Percentiles rank a stretch among this genome's conserved stretches.
Conservation (phyloP, 495 filamentous ascomycete species). For the Talaromyces wortmannii region DNA sequence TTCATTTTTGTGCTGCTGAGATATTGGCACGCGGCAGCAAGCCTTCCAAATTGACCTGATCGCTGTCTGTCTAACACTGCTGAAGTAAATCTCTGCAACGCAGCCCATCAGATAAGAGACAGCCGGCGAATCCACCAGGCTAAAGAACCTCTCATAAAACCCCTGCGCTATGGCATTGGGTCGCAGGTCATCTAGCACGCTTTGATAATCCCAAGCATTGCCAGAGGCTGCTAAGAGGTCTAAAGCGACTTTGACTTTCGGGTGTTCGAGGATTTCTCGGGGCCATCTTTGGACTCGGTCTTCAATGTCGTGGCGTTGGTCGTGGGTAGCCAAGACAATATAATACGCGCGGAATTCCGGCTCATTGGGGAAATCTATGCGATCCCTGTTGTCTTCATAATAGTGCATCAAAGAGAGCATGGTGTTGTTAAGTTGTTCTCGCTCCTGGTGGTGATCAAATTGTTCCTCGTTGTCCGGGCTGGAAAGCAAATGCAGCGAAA, state of each 20-base stretch:
- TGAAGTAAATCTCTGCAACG: slow-evolving; percentile 88
- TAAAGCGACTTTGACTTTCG: slow-evolving; percentile 57
- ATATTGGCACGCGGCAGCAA: slow-evolving; percentile 47
- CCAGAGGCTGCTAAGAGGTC: slow-evolving; percentile 62
- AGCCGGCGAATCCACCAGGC: slow-evolving; percentile 56
- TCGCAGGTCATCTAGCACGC: slow-evolving; percentile 53
- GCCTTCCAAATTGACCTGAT: slow-evolving; percentile 61
- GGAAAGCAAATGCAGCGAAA: slow-evolving; percentile 78
- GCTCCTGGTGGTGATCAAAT: slow-evolving; percentile 85
- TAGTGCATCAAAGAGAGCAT: slow-evolving; percentile 82
- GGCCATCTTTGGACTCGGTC: slow-evolving; percentile 71
- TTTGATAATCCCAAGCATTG: slow-evolving; percentile 56
- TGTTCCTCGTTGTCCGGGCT: slow-evolving; percentile 55
- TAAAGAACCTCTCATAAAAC: slow-evolving; percentile 68
- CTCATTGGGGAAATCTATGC: slow-evolving; percentile 60
- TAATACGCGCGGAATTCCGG: slow-evolving; percentile 87
- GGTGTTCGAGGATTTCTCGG: slow-evolving; percentile 42
- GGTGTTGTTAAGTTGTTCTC: slow-evolving; percentile 85
- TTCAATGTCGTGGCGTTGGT: slow-evolving; percentile 61
- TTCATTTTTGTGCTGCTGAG: slow-evolving; percentile 60
- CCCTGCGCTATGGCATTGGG: slow-evolving; percentile 52
- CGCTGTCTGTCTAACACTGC: slow-evolving; percentile 66
- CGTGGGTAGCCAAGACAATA: slow-evolving; percentile 74
- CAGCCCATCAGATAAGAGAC: slow-evolving; percentile 91
- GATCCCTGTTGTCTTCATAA: slow-evolving; percentile 66